These are phyloP conservation scores for Chlorella sorokiniana DNA, from an alignment of 139 green algal genomes.

Conservation along the genomic window DNA sequence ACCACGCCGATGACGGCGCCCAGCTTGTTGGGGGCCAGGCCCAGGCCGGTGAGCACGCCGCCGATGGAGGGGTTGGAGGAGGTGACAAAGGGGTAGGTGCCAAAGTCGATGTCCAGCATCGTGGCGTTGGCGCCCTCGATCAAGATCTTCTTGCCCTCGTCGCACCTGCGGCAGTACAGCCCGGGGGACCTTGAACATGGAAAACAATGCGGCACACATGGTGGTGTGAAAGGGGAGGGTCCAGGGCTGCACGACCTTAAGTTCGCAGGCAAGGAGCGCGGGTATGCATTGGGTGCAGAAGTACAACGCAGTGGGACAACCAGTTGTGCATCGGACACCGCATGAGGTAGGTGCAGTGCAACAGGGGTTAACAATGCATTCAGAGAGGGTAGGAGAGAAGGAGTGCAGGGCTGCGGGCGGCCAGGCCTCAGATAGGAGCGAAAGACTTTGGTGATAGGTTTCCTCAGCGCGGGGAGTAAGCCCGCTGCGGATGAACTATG, in stretches of 20 bases:
- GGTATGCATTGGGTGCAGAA: too few relatives aligned
- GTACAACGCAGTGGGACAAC: too few relatives aligned
- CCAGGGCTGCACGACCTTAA: too few relatives aligned
- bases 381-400: neutral
- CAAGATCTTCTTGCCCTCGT: conserved; percentile 86
- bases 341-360: too few relatives aligned
- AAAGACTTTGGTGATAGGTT: conserved; percentile 9
- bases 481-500: conserved; percentile 35
- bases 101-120: conserved; percentile 99
- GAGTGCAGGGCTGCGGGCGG: neutral
- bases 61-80: conserved; percentile 96
- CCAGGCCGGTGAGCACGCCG: conserved; percentile 92
- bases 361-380: too few relatives aligned
- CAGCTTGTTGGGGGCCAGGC: conserved; percentile 89
- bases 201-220: neutral
- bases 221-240: too few relatives aligned
- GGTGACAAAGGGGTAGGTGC: conserved; percentile 99
- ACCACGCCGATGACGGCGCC: conserved; percentile 93
- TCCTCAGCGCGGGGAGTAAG: conserved; percentile 31
- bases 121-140: conserved; percentile 99
- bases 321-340: too few relatives aligned
- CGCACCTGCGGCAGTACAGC: conserved; percentile 16
- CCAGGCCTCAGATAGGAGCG: conserved; percentile 22
- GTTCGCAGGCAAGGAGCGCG: too few relatives aligned
- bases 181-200: neutral